phyloP scores from a whole-genome alignment of 2,329 filamentous ascomycete species.

The Alternaria triticimaculans region DNA sequence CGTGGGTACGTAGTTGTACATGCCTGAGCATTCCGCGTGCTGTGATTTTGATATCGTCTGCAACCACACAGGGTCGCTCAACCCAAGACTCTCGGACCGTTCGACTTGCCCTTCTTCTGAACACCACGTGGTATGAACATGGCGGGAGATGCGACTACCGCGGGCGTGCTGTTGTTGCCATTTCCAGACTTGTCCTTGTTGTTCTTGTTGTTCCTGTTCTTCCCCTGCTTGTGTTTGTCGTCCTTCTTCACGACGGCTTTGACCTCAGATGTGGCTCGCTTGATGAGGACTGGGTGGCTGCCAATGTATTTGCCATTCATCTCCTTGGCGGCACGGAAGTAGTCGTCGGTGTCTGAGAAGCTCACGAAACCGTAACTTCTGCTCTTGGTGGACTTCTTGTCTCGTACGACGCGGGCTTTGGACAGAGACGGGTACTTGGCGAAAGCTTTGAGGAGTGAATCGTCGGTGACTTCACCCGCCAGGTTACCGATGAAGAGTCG shows the following conservation, averaged over 20 bases:
- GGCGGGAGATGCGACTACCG: conserved; percentile 21
- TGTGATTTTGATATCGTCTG: neutral
- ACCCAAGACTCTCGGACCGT: conserved; percentile 35
- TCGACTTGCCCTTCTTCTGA: conserved; percentile 43
- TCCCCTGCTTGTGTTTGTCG: conserved; percentile 47
- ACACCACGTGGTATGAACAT: conserved; percentile 38
- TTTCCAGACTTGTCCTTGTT: conserved; percentile 35
- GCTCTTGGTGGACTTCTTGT: conserved; percentile 95
- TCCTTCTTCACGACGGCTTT: conserved; percentile 70
- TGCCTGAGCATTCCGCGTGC: neutral
- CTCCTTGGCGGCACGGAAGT: conserved; percentile 94
- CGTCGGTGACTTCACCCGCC: conserved; percentile 95
- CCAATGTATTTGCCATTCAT: conserved; percentile 99
- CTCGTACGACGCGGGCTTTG: conserved; percentile 90
- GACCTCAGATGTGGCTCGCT: conserved; percentile 91
- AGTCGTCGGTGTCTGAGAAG: conserved; percentile 94
- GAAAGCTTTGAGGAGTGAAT: conserved; percentile 93
- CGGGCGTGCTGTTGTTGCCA: conserved; percentile 13
- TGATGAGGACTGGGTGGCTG: conserved; percentile 87
- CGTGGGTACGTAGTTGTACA: neutral
- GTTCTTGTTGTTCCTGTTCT: conserved; percentile 59
- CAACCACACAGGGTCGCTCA: conserved; percentile 13
- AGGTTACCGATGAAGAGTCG: conserved; percentile 96
- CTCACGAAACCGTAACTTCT: conserved; percentile 97
- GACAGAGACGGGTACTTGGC: conserved; percentile 84